phyloP scores from a whole-genome alignment of 2,329 filamentous ascomycete genomes.

The Penicillium sclerotiorum region DNA sequence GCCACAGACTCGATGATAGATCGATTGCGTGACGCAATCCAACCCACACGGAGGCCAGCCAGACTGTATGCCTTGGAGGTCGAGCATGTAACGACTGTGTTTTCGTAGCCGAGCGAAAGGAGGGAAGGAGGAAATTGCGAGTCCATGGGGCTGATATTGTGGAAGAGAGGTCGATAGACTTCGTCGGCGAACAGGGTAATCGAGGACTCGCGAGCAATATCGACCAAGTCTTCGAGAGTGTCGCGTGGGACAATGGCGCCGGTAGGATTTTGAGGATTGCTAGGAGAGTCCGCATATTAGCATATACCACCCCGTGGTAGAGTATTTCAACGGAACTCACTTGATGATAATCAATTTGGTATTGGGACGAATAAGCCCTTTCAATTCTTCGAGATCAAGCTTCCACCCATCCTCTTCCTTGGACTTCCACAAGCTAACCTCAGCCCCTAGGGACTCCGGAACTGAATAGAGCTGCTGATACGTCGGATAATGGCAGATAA shows the following conservation, averaged over 20 bases:
- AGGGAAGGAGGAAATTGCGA: slow-evolving; percentile 66
- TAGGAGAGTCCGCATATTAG: slow-evolving; percentile 27
- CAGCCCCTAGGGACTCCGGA: slow-evolving; percentile 72
- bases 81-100: slow-evolving; percentile 73
- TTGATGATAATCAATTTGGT: slow-evolving; percentile 66
- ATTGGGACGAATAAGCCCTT: slow-evolving; percentile 57
- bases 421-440: slow-evolving; percentile 76
- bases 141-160: slow-evolving; percentile 61
- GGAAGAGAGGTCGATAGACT: slow-evolving; percentile 82
- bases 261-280: slow-evolving; percentile 72
- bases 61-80: slow-evolving; percentile 85
- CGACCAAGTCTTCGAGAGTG: slow-evolving; percentile 63
- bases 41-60: slow-evolving; percentile 79
- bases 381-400: slow-evolving; percentile 67
- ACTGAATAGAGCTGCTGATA: slow-evolving; percentile 83
- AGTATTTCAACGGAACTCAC: slow-evolving; percentile 26
- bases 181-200: slow-evolving; percentile 76
- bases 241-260: slow-evolving; percentile 68
- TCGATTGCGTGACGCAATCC: slow-evolving; percentile 70
- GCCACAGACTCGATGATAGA: slow-evolving; percentile 66
- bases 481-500: slow-evolving; percentile 83
- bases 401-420: slow-evolving; percentile 66
- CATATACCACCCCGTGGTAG: too few species aligned
- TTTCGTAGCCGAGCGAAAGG: slow-evolving; percentile 71
- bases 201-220: slow-evolving; percentile 62